Evolutionary conservation across 2,329 filamentous ascomycete genomes (phyloP), one percentile per base, ranked within the genome.

Genomic region (Didymella pinodella): DNA sequence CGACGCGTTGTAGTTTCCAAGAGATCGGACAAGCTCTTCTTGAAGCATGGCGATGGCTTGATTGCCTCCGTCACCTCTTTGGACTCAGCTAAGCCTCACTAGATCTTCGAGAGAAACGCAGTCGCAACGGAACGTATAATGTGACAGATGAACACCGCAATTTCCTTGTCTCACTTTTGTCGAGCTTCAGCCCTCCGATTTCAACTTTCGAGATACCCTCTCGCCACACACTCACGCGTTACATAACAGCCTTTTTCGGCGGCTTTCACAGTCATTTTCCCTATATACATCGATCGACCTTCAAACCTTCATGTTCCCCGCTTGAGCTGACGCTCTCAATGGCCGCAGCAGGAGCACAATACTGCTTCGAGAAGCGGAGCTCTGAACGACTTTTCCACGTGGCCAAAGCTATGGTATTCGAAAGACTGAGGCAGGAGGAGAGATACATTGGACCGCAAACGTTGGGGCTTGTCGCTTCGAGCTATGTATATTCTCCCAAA

Each of bases 191-290:
- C 20, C 12, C 52, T 8, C 66, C 68, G 2, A 70, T 72, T 22
- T 63, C 65, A 2, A 50, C 62, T 8, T 74, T 72, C n/a, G 66
- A 67, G 28, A 68, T 74, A 18, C 71, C 71, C 1, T 74, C 71
- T 3, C 65, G 70, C 16, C 70, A 73, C 54, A 64, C 71, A 10
- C 58, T 73, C 16, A 71, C 71, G 2, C 64, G 71, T 26, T 73
- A 74, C 40, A 69, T 74, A 22, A 73, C 69, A 2, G 70, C 69
- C 7, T 74, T 72, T 49, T 74, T 74, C 28, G 48, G 61, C 2
- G 62, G 75, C 32, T 76, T 74, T 40, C 72, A 75, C 16, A 70
- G 69, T 11, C 73, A 75, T 49, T 72, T 74, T 16, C 73, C 73
- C 0, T 74, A 75, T 53, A 71, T 76, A 14, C 72, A 76, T 41